phyloP scores from a whole-genome alignment of 306 rosid species.

The Trifolium fragiferum region DNA sequence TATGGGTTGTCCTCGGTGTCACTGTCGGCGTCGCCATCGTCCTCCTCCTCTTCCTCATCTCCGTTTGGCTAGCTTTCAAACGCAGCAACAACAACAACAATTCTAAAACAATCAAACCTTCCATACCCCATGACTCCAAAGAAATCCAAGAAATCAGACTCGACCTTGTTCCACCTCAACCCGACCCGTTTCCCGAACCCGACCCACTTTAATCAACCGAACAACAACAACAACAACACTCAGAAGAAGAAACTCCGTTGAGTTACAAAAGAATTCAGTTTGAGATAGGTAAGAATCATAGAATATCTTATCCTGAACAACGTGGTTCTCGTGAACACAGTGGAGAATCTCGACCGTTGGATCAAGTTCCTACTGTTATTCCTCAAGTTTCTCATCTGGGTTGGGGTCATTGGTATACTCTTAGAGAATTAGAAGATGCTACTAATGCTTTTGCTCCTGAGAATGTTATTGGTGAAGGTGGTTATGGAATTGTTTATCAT shows the following conservation, averaged over 20 bases:
- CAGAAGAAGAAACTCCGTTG: constrained; percentile 59
- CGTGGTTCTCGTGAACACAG: constrained; percentile 48
- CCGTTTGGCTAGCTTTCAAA: constrained; percentile 67
- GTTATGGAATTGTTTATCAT: constrained; percentile 86
- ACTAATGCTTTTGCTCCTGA: constrained; percentile 70
- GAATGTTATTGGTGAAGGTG: constrained; percentile 88
- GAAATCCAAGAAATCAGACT: constrained; percentile 82
- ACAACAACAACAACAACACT: constrained; percentile 49
- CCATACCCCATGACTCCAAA: constrained; percentile 68
- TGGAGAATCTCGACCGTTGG: constrained; percentile 50
- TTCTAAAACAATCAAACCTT: constrained; percentile 49
- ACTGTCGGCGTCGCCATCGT: constrained; percentile 76
- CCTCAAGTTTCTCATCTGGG: constrained; percentile 97
- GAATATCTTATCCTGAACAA: constrained; percentile 75
- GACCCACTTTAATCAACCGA: constrained; percentile 53
- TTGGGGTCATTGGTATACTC: constrained; percentile 94
- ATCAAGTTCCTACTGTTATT: constrained; percentile 60
- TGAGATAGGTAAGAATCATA: constrained; percentile 82
- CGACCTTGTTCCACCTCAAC: constrained; percentile 40
- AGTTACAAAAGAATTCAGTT: constrained; percentile 58
- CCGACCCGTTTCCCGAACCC: constrained; percentile 55
- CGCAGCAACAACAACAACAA: constrained; percentile 48
- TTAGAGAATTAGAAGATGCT: constrained; percentile 85
- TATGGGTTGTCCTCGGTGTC: constrained; percentile 78
- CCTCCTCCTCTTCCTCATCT: constrained; percentile 67